Conservation (phyloP, 139 green algal genomes). For the Asterochloris erici region DNA sequence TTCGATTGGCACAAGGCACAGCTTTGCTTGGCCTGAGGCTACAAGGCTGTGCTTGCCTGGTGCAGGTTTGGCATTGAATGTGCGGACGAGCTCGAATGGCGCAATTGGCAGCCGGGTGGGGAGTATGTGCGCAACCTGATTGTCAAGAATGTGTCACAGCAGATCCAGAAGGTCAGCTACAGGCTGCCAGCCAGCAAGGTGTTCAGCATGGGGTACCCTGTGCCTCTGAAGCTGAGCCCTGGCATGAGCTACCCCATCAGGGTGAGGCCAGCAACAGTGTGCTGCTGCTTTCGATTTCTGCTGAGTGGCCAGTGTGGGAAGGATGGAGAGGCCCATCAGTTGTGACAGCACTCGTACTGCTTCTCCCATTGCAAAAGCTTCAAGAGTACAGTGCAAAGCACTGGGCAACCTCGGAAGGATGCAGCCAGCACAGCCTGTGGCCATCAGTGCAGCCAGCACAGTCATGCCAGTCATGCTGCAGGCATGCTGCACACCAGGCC, state of each 20-base stretch:
- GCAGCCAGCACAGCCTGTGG: too few species aligned
- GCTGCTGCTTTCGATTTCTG: neutral
- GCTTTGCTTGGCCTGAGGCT: too few species aligned
- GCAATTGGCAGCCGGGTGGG: slow-evolving; percentile 53
- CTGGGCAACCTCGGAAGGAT: too few species aligned
- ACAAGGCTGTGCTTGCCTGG: too few species aligned
- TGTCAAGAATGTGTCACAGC: slow-evolving; percentile 65
- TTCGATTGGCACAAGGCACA: too few species aligned
- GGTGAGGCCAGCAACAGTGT: slow-evolving; percentile 21
- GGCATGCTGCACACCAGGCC: too few species aligned
- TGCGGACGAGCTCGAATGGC: slow-evolving; percentile 55
- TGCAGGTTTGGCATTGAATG: slow-evolving; percentile 68
- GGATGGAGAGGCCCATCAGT: too few species aligned
- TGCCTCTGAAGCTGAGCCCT: slow-evolving; percentile 57
- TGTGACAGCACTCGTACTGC: too few species aligned
- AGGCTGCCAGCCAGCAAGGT: slow-evolving; percentile 53
- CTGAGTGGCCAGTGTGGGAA: neutral
- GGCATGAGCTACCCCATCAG: slow-evolving; percentile 61
- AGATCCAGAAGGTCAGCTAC: slow-evolving; percentile 50
- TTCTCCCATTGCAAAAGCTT: too few species aligned
- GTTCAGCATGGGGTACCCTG: slow-evolving; percentile 75
- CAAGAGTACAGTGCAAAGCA: too few species aligned
- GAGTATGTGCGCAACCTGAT: slow-evolving; percentile 55
- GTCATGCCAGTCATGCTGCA: too few species aligned
- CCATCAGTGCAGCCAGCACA: too few species aligned